Base-by-base conservation (phyloP, 179 eudicot species). In the Actinidia arguta region DNA sequence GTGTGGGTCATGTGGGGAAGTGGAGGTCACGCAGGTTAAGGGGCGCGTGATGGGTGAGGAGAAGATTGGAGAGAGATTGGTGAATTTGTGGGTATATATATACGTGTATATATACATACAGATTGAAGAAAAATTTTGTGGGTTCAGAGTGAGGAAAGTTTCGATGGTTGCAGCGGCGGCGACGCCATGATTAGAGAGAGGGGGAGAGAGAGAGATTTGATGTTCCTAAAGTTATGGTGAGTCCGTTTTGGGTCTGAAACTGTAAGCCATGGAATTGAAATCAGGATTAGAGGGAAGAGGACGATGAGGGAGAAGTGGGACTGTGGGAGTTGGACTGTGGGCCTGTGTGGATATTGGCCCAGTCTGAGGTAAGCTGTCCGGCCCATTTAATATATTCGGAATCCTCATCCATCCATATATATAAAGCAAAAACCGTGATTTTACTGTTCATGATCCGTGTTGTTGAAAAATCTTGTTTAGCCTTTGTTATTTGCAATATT, bases 61-160 rank as follows among this genome's bases (percentile, higher is more conserved):
- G 54, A 55, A 80, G 52, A 22, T 36, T 44, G 82, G 27, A 25
- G 18, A 62, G 52, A 54, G 82, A 47, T 46, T 83, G 64, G 72
- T 20, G 27, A 83, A 83, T 83, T 64, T 68, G 80, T 24, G 78
- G 3, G 61, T 31, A 73, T 18, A n/a, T 18, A 10, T 13, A n/a
- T n/a, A n/a, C n/a, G n/a, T n/a, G n/a, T n/a, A n/a, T n/a, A n/a
- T n/a, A n/a, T n/a, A n/a, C n/a, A n/a, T n/a, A n/a, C n/a, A n/a
- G n/a, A n/a, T n/a, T n/a, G n/a, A 56, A 6, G 47, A 31, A 39
- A 9, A 18, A 14, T 47, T 39, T 42, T 46, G 11, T 6, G 24
- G 6, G 63, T 22, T 47, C 39, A 68, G 51, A 68, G 13, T 18
- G 54, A 68, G 44, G 81, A 76, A 8, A 73, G 85, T 76, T 82